Base-by-base conservation (phyloP, 1,284 basidiomycete genomes). In the Irpex lacteus region DNA sequence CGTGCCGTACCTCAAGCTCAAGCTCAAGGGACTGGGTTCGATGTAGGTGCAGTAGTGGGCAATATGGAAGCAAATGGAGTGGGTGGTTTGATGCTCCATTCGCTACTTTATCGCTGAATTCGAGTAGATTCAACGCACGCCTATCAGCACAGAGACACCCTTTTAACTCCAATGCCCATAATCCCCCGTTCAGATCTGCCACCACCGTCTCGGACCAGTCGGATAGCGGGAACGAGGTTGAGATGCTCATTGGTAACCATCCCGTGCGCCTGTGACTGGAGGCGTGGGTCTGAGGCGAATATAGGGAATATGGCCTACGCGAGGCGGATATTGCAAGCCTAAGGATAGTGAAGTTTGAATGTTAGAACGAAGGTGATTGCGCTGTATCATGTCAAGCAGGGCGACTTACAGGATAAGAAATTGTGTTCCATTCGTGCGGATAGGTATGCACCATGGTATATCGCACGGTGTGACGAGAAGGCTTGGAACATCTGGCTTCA, bases 11-110 rank as follows among this genome's bases (percentile, higher is more conserved):
- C 26, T 26, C 26, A 26, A 26, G 26, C 26, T 26, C 26, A 26
- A 26, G 40, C 53, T 7, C 49, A 59, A 7, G 66, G 66, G 6
- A 60, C 61, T 7, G 61, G 71, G 40, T 75, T 83, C 37, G 82
- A 85, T 69, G 73, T 89, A n/a, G 84, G 80, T 37, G 82, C 81
- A 21, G 83, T 88, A 4, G 82, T 89, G 5, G 86, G 84, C 3
- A 85, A 85, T n/a, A 89, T 92, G 86, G 88, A 91, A 70, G 81
- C 83, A 4, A 85, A 79, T 64, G 85, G 87, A 65, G 90, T 90
- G 74, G 63, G 79, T 54, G 11, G 57, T 19, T 57, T 34, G 21
- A 26, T 26, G 13, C 36, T 26, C 53, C 8, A 9, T 44, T 9
- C 49, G 18, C 60, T 18, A 54, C 38, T 8, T 38, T 18, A 52